Conservation (phyloP, 2,329 filamentous ascomycete species). For the Diaporthe citrichinensis region DNA sequence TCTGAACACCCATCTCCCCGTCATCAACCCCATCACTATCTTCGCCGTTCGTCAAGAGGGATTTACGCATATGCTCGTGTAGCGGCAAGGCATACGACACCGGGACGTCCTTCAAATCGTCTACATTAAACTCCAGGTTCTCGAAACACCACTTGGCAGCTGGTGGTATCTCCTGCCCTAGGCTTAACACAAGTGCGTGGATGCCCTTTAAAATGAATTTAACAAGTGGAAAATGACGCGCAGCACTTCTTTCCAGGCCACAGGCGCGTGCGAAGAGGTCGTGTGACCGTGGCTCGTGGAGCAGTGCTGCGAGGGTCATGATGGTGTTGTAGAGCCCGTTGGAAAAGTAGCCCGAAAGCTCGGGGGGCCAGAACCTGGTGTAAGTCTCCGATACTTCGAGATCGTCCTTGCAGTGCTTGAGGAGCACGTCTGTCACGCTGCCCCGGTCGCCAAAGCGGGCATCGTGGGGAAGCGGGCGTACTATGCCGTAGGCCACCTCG, state of each 20-base stretch:
- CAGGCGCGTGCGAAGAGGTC: neutral
- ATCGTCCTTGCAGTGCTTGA: slow-evolving; percentile 15
- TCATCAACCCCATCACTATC: neutral
- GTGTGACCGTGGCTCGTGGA: slow-evolving; percentile 17
- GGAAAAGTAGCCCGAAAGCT: slow-evolving; percentile 9
- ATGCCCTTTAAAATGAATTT: neutral
- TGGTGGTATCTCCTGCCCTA: slow-evolving; percentile 5
- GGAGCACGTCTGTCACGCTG: neutral
- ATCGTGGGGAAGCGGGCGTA: slow-evolving; percentile 1
- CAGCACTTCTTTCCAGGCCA: neutral
- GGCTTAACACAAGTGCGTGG: neutral
- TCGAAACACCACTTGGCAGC: slow-evolving; percentile 19
- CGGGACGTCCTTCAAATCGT: slow-evolving; percentile 7
- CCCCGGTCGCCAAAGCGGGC: slow-evolving; percentile 10
- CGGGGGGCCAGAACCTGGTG: neutral
- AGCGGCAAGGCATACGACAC: slow-evolving; percentile 14
- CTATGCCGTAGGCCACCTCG: slow-evolving; percentile 14
- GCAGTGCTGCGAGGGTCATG: neutral
- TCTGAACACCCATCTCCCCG: neutral
- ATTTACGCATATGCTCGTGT: neutral
- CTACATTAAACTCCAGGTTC: neutral
- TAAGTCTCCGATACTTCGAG: slow-evolving; percentile 6
- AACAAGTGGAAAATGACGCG: neutral
- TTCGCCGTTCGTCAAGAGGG: neutral
- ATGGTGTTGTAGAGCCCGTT: slow-evolving; percentile 10